Percentiles rank a stretch among this genome's conserved stretches.
phyloP scores from a whole-genome alignment of 1,284 basidiomycete genomes.

The Naganishia sp. region DNA sequence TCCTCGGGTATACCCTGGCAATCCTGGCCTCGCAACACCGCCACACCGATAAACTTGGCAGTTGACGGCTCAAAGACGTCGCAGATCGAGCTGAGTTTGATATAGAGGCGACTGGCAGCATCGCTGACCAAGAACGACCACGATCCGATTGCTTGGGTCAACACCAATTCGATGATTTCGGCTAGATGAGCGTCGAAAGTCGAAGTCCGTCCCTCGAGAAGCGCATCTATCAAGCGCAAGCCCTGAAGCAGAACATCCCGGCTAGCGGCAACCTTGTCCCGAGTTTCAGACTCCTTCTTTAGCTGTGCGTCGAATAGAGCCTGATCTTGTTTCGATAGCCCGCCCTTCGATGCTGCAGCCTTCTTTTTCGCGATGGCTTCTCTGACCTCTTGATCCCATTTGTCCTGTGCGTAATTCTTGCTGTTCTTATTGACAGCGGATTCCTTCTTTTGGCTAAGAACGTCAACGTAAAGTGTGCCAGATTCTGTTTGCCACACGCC shows the following conservation, averaged over 20 bases:
- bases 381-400: constrained; percentile 92
- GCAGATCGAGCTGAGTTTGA: constrained; percentile 52
- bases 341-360: constrained; percentile 53
- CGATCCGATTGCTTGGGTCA: constrained; percentile 65
- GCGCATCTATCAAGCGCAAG: constrained; percentile 65
- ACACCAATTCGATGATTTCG: constrained; percentile 62
- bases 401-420: constrained; percentile 80
- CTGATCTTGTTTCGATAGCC: constrained; percentile 78
- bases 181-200: constrained; percentile 64
- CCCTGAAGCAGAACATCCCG: constrained; percentile 66
- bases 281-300: constrained; percentile 69
- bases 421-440: constrained; percentile 67
- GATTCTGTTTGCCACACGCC: constrained; percentile 82
- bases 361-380: constrained; percentile 76
- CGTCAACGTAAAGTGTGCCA: constrained; percentile 75
- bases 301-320: constrained; percentile 76
- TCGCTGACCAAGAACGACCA: constrained; percentile 65
- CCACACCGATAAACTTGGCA: constrained; percentile 77
- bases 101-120: constrained; percentile 70
- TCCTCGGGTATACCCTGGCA: constrained; percentile 67
- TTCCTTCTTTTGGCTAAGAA: constrained; percentile 58
- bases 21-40: constrained; percentile 71
- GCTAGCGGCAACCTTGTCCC: constrained; percentile 62
- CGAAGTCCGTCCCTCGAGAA: constrained; percentile 64
- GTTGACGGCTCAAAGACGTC: constrained; percentile 59